Percentiles rank a stretch among this genome's conserved stretches.
Evolutionary conservation across 371 early-diverging fungal species (phyloP).

Genomic region (Mucor ambiguus): DNA sequence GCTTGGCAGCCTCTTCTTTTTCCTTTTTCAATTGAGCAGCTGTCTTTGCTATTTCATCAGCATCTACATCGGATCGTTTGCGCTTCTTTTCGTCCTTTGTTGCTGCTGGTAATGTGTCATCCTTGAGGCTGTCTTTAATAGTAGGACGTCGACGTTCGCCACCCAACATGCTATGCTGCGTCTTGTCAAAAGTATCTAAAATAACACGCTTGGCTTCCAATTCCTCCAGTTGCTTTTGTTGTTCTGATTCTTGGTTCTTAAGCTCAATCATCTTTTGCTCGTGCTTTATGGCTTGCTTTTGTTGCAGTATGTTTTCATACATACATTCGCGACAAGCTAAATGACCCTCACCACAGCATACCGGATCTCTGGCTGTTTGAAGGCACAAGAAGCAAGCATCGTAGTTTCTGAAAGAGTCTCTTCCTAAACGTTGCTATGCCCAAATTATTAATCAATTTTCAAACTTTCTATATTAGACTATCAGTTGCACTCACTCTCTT

Average conservation of each 20-base stretch:
- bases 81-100: slow-evolving; percentile 37
- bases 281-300: slow-evolving; percentile 79
- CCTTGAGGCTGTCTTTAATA: not conserved
- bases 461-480: too few species aligned
- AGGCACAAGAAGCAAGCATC: slow-evolving; percentile 93
- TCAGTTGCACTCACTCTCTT: slow-evolving; percentile 60
- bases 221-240: slow-evolving; percentile 42
- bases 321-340: slow-evolving; percentile 91
- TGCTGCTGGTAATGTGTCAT: not conserved
- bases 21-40: slow-evolving; percentile 55
- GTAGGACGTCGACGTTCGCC: slow-evolving; percentile 11
- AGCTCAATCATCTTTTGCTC: slow-evolving; percentile 61
- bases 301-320: slow-evolving; percentile 83
- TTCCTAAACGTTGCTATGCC: slow-evolving; percentile 77
- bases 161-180: slow-evolving; percentile 63
- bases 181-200: slow-evolving; percentile 66
- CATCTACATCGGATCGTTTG: slow-evolving; percentile 43
- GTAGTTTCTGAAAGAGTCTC: slow-evolving; percentile 85
- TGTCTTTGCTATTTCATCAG: slow-evolving; percentile 44
- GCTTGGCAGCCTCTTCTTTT: slow-evolving; percentile 57
- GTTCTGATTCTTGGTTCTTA: slow-evolving; percentile 70
- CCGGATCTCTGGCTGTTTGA: slow-evolving; percentile 83
- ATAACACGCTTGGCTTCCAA: slow-evolving; percentile 55
- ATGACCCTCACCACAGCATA: slow-evolving; percentile 84
- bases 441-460: not conserved